Evolutionary conservation across 495 filamentous ascomycete species (phyloP).

Genomic region (Neurospora tetraspora): DNA sequence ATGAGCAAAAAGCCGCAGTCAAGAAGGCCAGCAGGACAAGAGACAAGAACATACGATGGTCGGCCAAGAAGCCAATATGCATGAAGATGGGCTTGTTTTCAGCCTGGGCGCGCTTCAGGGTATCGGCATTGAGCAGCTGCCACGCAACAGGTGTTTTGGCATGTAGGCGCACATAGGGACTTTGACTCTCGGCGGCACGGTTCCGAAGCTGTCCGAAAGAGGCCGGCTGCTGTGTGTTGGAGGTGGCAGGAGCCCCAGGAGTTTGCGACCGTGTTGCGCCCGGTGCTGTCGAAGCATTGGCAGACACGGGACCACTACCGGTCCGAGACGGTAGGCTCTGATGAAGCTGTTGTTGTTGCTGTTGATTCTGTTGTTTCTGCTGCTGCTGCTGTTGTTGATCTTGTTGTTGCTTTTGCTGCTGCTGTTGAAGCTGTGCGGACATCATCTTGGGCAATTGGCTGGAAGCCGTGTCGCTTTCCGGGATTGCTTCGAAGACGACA

Average conservation of each 20-base stretch:
- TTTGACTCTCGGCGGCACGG: conserved; percentile 61
- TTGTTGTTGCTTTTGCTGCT: conserved; percentile 5
- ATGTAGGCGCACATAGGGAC: conserved; percentile 76
- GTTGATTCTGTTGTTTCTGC: conserved; percentile 3
- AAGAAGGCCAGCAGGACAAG: no score
- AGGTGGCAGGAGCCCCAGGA: background rate
- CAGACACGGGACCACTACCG: background rate
- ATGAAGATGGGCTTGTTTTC: conserved; percentile 84
- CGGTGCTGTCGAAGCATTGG: background rate
- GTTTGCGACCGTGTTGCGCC: background rate
- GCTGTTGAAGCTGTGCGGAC: conserved; percentile 4
- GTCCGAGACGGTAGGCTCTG: background rate
- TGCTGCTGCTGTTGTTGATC: background rate
- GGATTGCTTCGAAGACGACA: background rate
- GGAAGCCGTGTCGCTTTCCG: background rate
- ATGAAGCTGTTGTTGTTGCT: conserved; percentile 9
- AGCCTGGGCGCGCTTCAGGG: conserved; percentile 63
- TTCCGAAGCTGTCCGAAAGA: conserved; percentile 43
- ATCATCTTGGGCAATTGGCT: conserved; percentile 5
- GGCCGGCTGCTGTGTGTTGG: background rate
- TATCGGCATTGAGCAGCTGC: conserved; percentile 78
- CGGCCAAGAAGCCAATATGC: conserved; percentile 91
- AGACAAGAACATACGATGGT: conserved; percentile 60
- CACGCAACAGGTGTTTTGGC: conserved; percentile 82
- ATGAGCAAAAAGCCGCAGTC: background rate